Percentiles rank a stretch among this genome's conserved stretches.
Evolutionary conservation across 129 eudicot genomes (phyloP).

Genomic region (Lonicera japonica): DNA sequence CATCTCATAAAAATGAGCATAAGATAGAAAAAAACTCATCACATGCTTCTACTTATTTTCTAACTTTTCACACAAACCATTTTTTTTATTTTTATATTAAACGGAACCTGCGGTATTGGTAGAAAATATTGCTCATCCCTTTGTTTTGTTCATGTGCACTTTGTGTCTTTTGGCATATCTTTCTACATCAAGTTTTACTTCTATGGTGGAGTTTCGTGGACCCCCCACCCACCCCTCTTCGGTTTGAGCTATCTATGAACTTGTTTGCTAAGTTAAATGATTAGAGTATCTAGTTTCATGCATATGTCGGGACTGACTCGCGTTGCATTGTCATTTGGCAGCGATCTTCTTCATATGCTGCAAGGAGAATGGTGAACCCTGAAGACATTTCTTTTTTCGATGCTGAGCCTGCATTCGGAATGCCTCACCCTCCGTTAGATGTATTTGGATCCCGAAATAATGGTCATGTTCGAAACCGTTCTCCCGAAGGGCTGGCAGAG

Average conservation of each 20-base stretch:
- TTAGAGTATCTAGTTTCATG: not conserved
- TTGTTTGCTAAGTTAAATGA: too few species aligned
- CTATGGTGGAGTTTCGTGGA: too few species aligned
- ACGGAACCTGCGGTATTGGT: too few species aligned
- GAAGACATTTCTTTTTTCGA: constrained; percentile 57
- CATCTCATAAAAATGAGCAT: too few species aligned
- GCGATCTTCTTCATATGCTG: constrained; percentile 50
- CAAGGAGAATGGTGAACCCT: constrained; percentile 66
- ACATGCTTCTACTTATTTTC: too few species aligned
- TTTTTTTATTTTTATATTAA: too few species aligned
- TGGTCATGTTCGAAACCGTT: constrained; percentile 67
- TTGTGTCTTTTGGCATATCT: too few species aligned
- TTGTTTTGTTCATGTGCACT: not conserved
- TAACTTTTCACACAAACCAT: too few species aligned
- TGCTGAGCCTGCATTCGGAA: constrained; percentile 34
- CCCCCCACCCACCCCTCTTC: too few species aligned
- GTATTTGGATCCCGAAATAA: constrained; percentile 56
- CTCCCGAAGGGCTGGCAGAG: constrained; percentile 88
- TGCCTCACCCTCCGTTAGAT: constrained; percentile 49
- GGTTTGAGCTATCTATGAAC: too few species aligned
- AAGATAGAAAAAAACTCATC: too few species aligned
- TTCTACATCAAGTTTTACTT: too few species aligned
- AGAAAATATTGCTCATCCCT: not conserved
- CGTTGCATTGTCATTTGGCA: constrained; percentile 21
- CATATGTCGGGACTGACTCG: not conserved